Conservation (phyloP, 805 yeast genomes). For the Starmerella powellii region DNA sequence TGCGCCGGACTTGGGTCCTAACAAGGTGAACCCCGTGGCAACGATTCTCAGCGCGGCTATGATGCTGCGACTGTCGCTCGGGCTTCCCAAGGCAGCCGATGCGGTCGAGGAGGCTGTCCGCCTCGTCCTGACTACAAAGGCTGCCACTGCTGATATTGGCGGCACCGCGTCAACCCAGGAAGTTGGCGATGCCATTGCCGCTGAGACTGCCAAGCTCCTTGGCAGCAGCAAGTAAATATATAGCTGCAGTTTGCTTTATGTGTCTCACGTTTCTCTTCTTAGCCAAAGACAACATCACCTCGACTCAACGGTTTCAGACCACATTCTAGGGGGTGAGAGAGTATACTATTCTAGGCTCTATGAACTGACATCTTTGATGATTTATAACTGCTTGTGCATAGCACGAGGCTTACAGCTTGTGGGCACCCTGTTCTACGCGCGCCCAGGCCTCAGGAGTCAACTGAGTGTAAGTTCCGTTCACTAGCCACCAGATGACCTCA, state of each 20-base stretch:
- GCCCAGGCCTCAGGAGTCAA: slow-evolving; percentile 50
- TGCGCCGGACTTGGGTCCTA: slow-evolving; percentile 83
- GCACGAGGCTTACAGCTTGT: slow-evolving; percentile 22
- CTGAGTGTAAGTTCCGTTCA: slow-evolving; percentile 41
- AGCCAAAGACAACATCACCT: too few relatives aligned
- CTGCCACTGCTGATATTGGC: slow-evolving; percentile 84
- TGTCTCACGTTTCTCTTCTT: too few relatives aligned
- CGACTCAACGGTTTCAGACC: too few relatives aligned
- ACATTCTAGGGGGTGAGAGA: too few relatives aligned
- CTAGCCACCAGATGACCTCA: slow-evolving; percentile 63
- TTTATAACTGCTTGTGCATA: neutral
- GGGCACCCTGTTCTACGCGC: slow-evolving; percentile 24
- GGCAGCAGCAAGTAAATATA: too few relatives aligned
- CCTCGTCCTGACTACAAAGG: slow-evolving; percentile 64
- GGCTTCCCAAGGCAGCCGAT: slow-evolving; percentile 70
- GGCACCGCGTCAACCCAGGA: slow-evolving; percentile 76
- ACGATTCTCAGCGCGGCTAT: slow-evolving; percentile 91
- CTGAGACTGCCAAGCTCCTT: slow-evolving; percentile 49
- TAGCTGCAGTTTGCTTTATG: too few relatives aligned
- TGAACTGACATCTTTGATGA: neutral
- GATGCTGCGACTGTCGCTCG: slow-evolving; percentile 89
- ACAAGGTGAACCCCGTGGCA: slow-evolving; percentile 91
- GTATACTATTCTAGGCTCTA: neutral
- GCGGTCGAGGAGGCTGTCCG: slow-evolving; percentile 83
- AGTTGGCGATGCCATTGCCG: slow-evolving; percentile 89